Conservation (phyloP, 768 basidiomycete genomes). For the Pulveroboletus sp. region DNA sequence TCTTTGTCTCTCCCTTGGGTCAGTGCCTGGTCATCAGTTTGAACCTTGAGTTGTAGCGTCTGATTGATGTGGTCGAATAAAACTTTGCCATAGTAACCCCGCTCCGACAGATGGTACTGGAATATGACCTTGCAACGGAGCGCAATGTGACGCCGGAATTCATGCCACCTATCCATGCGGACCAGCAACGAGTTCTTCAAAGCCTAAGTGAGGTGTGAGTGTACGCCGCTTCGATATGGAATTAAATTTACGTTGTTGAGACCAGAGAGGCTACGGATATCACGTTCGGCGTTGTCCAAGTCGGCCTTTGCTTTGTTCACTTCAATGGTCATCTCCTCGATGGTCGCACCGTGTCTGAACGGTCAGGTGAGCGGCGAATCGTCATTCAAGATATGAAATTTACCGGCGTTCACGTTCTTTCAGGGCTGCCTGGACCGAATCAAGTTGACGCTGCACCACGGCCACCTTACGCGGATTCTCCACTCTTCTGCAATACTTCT, state of each 20-base stretch:
- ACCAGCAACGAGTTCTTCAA: conserved; percentile 60
- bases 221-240: background rate
- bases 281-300: conserved; percentile 55
- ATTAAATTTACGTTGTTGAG: conserved; percentile 57
- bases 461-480: conserved; percentile 55
- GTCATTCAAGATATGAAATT: conserved; percentile 10
- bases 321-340: conserved; percentile 73
- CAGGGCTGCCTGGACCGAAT: conserved; percentile 61
- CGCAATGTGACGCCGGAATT: conserved; percentile 87
- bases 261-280: conserved; percentile 57
- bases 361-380: conserved; percentile 1
- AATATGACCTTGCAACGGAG: conserved; percentile 82
- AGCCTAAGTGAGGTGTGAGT: conserved; percentile 41
- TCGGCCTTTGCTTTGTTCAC: conserved; percentile 60
- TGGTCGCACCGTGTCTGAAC: conserved; percentile 65
- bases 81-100: conserved; percentile 88
- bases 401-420: conserved; percentile 63
- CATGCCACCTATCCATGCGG: conserved; percentile 75
- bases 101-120: conserved; percentile 72
- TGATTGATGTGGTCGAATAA: conserved; percentile 72
- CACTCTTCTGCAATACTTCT: conserved; percentile 55
- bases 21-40: conserved; percentile 74
- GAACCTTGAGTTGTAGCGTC: conserved; percentile 69
- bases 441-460: conserved; percentile 55
- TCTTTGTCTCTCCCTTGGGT: conserved; percentile 76